Conservation (phyloP, 2,329 filamentous ascomycete species). For the Pseudovirgaria hyperparasitica region DNA sequence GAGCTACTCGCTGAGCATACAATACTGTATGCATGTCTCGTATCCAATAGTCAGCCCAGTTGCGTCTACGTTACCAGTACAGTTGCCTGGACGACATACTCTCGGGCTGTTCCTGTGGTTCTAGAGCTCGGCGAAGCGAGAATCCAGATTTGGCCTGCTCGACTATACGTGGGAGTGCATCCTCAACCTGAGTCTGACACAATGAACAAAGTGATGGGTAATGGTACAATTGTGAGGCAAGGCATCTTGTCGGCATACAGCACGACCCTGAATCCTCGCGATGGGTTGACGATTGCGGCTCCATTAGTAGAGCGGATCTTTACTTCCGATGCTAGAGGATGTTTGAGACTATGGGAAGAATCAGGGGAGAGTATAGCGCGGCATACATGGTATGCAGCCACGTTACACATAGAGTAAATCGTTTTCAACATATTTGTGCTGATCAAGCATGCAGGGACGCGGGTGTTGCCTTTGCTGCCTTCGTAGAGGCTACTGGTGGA, state of each 20-base stretch:
- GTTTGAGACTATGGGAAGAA: conserved; percentile 50
- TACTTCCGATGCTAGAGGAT: conserved; percentile 23
- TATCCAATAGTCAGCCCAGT: conserved; percentile 16
- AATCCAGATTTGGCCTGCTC: conserved; percentile 24
- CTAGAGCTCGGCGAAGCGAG: conserved; percentile 28
- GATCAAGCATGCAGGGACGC: conserved; percentile 36
- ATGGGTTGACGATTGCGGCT: conserved; percentile 28
- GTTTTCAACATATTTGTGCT: background rate
- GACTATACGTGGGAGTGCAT: conserved; percentile 27
- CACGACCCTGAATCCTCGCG: conserved; percentile 26
- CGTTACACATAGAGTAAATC: background rate
- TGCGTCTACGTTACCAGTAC: conserved; percentile 29
- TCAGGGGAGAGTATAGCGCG: conserved; percentile 60
- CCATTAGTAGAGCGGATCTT: conserved; percentile 45
- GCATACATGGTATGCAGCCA: conserved; percentile 48
- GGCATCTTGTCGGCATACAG: conserved; percentile 47
- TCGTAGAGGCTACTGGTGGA: conserved; percentile 35
- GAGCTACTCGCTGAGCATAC: conserved; percentile 42
- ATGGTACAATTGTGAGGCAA: conserved; percentile 13
- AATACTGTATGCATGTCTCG: conserved; percentile 28
- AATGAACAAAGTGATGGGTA: conserved; percentile 12
- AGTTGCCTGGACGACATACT: conserved; percentile 31
- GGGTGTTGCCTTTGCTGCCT: conserved; percentile 43
- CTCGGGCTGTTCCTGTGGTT: conserved; percentile 30
- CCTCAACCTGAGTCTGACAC: conserved; percentile 15